Conservation (phyloP, 140 eudicot genomes). For the Ambrosia hybrid region DNA sequence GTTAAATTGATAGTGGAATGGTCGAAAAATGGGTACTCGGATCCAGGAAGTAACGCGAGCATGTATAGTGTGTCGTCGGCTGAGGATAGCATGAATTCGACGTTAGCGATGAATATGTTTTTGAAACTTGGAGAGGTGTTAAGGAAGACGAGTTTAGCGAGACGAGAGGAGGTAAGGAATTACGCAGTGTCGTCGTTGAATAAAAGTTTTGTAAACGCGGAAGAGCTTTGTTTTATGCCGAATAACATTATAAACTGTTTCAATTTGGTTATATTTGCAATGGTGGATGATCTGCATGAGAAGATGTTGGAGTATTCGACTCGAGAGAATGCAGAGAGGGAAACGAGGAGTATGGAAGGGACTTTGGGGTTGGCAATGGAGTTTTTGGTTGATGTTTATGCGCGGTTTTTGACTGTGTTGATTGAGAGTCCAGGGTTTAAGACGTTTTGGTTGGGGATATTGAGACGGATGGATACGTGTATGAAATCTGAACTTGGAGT, state of each 20-base stretch:
- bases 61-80: constrained; percentile 19
- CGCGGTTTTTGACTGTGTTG: constrained; percentile 54
- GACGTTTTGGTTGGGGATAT: constrained; percentile 82
- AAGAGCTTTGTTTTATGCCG: constrained; percentile 61
- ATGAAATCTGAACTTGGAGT: constrained; percentile 84
- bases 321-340: constrained; percentile 78
- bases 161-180: constrained; percentile 87
- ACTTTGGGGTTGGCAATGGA: constrained; percentile 75
- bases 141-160: constrained; percentile 77
- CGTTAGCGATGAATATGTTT: constrained; percentile 46
- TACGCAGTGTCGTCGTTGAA: constrained; percentile 65
- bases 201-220: constrained; percentile 58
- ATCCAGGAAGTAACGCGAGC: constrained; percentile 47
- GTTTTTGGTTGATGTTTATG: constrained; percentile 62
- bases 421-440: constrained; percentile 63
- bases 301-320: constrained; percentile 84
- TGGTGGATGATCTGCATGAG: constrained; percentile 95
- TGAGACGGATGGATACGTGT: constrained; percentile 77
- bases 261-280: constrained; percentile 64
- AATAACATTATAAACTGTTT: constrained; percentile 52
- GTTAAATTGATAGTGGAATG: constrained; percentile 61
- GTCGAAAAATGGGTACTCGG: constrained; percentile 54
- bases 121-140: constrained; percentile 75
- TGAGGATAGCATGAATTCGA: constrained; percentile 44
- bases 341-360: constrained; percentile 90